phyloP scores from a whole-genome alignment of 306 rosid genomes.

The Gastrolobium bilobum region DNA sequence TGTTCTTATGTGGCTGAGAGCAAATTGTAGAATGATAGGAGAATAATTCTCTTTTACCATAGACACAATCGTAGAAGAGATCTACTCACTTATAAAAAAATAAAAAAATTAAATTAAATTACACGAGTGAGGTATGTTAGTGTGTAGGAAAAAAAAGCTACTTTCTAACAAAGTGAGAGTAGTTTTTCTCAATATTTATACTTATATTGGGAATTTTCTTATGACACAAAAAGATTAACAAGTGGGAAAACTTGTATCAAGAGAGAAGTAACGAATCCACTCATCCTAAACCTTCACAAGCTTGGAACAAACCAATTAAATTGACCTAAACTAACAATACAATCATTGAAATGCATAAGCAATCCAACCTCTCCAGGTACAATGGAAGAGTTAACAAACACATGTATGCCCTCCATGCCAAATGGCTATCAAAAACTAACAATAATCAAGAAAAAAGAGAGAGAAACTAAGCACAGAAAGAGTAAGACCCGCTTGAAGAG shows the following conservation, averaged over 20 bases:
- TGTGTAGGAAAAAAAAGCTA: too few relatives aligned
- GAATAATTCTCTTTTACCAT: too few relatives aligned
- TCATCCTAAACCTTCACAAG: not conserved
- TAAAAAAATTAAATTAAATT: too few relatives aligned
- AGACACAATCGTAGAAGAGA: too few relatives aligned
- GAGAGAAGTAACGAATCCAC: not conserved
- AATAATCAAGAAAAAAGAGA: not conserved
- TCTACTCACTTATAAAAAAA: too few relatives aligned
- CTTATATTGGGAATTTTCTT: not conserved
- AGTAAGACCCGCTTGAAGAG: conserved; percentile 28
- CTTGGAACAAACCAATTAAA: not conserved
- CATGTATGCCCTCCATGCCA: not conserved
- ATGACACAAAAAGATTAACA: not conserved
- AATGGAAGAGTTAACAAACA: conserved; percentile 1
- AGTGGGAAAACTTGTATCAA: not conserved
- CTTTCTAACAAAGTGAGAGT: too few relatives aligned
- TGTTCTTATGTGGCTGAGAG: too few relatives aligned
- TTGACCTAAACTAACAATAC: not conserved
- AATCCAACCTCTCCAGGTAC: not conserved
- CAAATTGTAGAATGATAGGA: too few relatives aligned
- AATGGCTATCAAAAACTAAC: not conserved
- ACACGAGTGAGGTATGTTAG: too few relatives aligned
- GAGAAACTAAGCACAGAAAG: not conserved
- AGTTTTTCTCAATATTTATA: not conserved
- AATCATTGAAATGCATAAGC: not conserved